Evolutionary conservation across 2,329 filamentous ascomycete genomes (phyloP).

Genomic region (Esteya vermicola): DNA sequence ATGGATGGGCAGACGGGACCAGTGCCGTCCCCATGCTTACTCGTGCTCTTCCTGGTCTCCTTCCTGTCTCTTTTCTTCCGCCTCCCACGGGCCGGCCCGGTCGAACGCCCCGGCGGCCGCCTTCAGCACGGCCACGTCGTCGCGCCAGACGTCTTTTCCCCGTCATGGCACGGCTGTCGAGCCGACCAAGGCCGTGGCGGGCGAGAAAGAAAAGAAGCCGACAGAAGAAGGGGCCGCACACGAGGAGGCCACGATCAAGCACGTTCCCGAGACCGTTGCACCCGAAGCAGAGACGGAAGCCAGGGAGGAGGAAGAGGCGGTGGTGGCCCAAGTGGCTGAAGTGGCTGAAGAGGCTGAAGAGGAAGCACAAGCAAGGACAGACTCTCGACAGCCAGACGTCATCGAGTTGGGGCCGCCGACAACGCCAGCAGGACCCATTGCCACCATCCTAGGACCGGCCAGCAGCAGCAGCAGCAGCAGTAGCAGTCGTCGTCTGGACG

Average conservation of each 20-base stretch:
- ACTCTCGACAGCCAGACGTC: conserved; percentile 6
- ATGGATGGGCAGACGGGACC: too few relatives aligned
- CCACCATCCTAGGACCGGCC: background rate
- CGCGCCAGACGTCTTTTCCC: conserved; percentile 30
- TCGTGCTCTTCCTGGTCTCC: too few relatives aligned
- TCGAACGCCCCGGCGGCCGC: conserved; percentile 8
- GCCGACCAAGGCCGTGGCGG: conserved; percentile 26
- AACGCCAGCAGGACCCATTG: background rate
- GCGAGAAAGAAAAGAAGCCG: background rate
- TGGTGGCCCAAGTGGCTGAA: too few relatives aligned
- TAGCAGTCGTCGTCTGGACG: background rate
- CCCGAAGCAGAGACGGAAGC: conserved; percentile 11
- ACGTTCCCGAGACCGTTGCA: too few relatives aligned
- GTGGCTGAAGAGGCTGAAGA: background rate
- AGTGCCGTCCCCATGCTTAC: too few relatives aligned
- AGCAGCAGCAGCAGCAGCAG: too few relatives aligned
- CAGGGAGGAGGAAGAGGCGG: too few relatives aligned
- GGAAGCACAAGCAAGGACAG: background rate
- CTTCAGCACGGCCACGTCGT: conserved; percentile 23
- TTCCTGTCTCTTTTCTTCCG: too few relatives aligned
- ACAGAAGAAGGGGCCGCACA: background rate
- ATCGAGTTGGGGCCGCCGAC: conserved; percentile 11
- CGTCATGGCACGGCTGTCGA: conserved; percentile 49
- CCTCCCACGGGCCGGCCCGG: background rate
- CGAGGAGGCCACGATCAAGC: too few relatives aligned